These are phyloP conservation scores for Rhodamnia argentea DNA, from an alignment of 345 rosid species.

Conservation along the genomic window DNA sequence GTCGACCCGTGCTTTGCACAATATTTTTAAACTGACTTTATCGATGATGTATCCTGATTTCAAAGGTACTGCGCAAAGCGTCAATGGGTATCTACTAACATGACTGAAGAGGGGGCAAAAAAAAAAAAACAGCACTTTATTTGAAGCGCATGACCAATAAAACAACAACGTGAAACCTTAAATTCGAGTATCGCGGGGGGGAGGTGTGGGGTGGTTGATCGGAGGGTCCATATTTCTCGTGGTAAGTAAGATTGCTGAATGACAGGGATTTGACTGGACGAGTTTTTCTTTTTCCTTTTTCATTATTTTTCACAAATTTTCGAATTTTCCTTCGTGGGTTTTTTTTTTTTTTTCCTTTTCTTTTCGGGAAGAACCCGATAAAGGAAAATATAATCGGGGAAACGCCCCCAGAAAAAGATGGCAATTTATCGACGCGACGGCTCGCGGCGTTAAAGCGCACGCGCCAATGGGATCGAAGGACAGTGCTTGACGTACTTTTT, in stretches of 20 bases:
- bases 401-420: not conserved
- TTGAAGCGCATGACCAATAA: not conserved
- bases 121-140: too few species aligned
- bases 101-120: not conserved
- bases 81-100: not conserved
- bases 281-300: not conserved
- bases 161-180: not conserved
- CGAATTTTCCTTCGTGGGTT: not conserved
- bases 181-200: not conserved
- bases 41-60: too few species aligned
- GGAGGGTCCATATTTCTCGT: not conserved
- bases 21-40: too few species aligned
- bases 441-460: not conserved
- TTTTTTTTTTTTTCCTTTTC: too few species aligned
- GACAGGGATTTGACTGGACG: not conserved
- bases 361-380: not conserved
- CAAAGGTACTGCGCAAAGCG: too few species aligned
- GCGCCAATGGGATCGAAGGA: conserved; percentile 6
- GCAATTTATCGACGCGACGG: not conserved
- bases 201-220: too few species aligned
- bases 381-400: not conserved
- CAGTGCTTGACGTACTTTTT: conserved; percentile 10
- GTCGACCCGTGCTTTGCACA: too few species aligned
- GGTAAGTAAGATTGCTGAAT: not conserved
- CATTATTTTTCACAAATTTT: not conserved